Percentiles rank a stretch among this genome's conserved stretches.
Evolutionary conservation across 2,329 filamentous ascomycete genomes (phyloP).

Genomic region (Talaromyces sp.): DNA sequence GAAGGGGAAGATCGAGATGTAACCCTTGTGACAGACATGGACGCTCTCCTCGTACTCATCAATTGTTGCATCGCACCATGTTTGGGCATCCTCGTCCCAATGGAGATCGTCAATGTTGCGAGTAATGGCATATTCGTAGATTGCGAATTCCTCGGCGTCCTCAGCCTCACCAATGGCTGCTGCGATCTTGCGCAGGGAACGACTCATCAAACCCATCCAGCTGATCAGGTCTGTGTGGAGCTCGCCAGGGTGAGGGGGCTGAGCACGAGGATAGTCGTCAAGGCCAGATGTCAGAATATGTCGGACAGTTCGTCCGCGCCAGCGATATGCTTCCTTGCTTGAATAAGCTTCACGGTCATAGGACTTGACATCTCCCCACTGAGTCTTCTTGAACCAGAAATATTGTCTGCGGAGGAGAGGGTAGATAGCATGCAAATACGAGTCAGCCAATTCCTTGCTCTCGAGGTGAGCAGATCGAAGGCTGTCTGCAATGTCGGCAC

Average conservation of each 20-base stretch:
- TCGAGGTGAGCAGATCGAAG: conserved; percentile 64
- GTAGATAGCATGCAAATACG: conserved; percentile 74
- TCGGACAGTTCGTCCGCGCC: conserved; percentile 81
- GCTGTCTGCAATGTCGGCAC: conserved; percentile 36
- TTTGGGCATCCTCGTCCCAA: conserved; percentile 76
- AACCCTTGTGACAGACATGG: conserved; percentile 94
- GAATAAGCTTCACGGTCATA: conserved; percentile 90
- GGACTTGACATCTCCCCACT: conserved; percentile 81
- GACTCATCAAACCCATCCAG: conserved; percentile 96
- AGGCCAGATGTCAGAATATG: conserved; percentile 91
- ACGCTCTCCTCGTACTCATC: conserved; percentile 89
- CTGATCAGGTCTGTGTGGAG: conserved; percentile 91
- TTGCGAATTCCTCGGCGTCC: conserved; percentile 69
- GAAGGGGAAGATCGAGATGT: conserved; percentile 91
- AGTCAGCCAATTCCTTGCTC: conserved; percentile 63
- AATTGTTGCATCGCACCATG: conserved; percentile 92
- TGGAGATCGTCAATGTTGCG: conserved; percentile 89
- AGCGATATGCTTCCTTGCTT: conserved; percentile 87
- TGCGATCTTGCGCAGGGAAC: conserved; percentile 77
- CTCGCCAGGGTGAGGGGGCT: conserved; percentile 92
- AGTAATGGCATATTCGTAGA: conserved; percentile 71
- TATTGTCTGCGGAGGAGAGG: conserved; percentile 86
- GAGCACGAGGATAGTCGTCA: conserved; percentile 91
- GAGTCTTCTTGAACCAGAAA: conserved; percentile 91
- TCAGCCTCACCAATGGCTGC: conserved; percentile 70